Evolutionary conservation across 805 yeast genomes (phyloP).

Genomic region (Yamadazyma ubonensis): DNA sequence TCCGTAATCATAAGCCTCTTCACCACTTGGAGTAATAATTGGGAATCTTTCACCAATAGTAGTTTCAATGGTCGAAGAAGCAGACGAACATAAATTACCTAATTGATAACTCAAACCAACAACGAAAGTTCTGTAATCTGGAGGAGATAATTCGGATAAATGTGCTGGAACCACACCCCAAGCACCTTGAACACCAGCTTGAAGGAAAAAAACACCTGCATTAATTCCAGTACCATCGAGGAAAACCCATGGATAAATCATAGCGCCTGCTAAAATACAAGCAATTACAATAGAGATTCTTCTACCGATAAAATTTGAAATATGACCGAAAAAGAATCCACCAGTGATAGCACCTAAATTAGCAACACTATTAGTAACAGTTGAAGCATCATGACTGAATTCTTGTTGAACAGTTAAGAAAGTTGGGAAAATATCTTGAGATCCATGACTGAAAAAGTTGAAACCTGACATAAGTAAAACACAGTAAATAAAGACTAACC

Average conservation of each 20-base stretch:
- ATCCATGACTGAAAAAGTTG: conserved; percentile 43
- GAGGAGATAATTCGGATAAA: conserved; percentile 60
- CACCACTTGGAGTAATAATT: conserved; percentile 23
- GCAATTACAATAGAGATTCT: conserved; percentile 34
- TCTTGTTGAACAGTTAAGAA: conserved; percentile 34
- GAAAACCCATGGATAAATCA: conserved; percentile 42
- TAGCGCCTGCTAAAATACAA: conserved; percentile 36
- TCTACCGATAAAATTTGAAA: conserved; percentile 37
- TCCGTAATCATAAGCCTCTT: conserved; percentile 46
- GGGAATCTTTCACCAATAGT: conserved; percentile 57
- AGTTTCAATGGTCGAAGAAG: conserved; percentile 67
- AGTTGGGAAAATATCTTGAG: conserved; percentile 44
- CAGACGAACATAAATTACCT: conserved; percentile 67
- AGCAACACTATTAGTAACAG: conserved; percentile 42
- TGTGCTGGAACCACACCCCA: conserved; percentile 70
- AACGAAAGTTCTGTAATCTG: conserved; percentile 60
- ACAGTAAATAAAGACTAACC: conserved; percentile 59
- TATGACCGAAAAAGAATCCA: conserved; percentile 45
- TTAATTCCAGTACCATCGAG: conserved; percentile 40
- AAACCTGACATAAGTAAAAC: conserved; percentile 48
- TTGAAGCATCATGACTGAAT: conserved; percentile 30
- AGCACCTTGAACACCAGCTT: conserved; percentile 65
- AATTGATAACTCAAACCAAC: conserved; percentile 65
- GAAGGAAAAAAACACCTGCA: conserved; percentile 62
- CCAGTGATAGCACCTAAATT: conserved; percentile 43